phyloP scores from a whole-genome alignment of 177 flowering plant species.

The Tripterygium wilfordii region DNA sequence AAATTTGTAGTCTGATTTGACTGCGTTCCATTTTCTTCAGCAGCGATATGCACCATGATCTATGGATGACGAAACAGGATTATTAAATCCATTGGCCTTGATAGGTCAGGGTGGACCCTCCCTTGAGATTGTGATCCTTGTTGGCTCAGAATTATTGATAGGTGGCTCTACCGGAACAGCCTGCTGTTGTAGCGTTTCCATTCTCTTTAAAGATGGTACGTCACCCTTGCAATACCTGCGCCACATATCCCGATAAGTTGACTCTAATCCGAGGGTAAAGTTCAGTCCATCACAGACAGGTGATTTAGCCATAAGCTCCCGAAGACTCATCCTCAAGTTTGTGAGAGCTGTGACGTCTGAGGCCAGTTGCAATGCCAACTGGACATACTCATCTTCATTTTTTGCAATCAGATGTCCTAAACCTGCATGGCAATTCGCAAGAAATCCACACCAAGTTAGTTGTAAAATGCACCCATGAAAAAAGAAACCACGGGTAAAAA shows the following conservation, averaged over 20 bases:
- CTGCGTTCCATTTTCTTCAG: constrained; percentile 35
- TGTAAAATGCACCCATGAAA: too few relatives aligned
- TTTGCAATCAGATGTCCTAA: constrained; percentile 67
- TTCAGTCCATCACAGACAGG: constrained; percentile 85
- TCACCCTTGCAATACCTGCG: constrained; percentile 77
- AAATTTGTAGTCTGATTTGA: constrained; percentile 11
- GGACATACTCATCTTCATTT: constrained; percentile 84
- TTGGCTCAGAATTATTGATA: constrained; percentile 20
- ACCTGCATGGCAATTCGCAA: constrained; percentile 45
- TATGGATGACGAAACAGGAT: constrained; percentile 15
- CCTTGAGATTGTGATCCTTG: constrained; percentile 10
- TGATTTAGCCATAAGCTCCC: constrained; percentile 83
- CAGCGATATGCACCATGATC: constrained; percentile 3
- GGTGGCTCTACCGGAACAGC: constrained; percentile 25
- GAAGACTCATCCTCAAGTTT: constrained; percentile 65
- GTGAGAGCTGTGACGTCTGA: constrained; percentile 71
- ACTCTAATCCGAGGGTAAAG: constrained; percentile 55
- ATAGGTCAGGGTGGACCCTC: constrained; percentile 20
- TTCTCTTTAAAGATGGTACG: constrained; percentile 54
- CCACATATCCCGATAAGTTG: constrained; percentile 76
- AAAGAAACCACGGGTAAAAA: too few relatives aligned
- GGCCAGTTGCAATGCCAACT: constrained; percentile 70
- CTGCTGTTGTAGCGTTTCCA: constrained; percentile 43
- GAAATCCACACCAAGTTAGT: too few relatives aligned
- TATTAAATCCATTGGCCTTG: constrained; percentile 57